Evolutionary conservation across 768 basidiomycete species (phyloP).

Genomic region (Lyophyllum atratum): DNA sequence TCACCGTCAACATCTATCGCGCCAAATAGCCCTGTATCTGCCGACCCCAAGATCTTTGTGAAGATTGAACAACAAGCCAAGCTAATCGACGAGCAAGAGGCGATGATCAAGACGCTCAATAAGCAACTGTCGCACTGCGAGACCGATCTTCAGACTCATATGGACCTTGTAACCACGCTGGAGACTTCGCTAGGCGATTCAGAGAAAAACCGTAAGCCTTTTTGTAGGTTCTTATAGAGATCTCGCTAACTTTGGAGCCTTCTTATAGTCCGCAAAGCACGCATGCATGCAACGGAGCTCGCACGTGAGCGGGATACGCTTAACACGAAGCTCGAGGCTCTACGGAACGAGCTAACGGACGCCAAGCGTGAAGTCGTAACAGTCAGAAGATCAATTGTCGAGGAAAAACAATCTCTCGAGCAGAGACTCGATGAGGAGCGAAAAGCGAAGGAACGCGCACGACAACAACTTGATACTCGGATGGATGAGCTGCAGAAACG

Average conservation of each 20-base stretch:
- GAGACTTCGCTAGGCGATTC: constrained; percentile 88
- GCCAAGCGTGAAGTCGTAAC: constrained; percentile 78
- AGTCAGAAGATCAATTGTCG: constrained; percentile 77
- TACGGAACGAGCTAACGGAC: constrained; percentile 75
- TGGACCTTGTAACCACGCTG: constrained; percentile 83
- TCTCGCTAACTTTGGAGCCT: constrained; percentile 5
- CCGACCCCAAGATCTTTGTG: constrained; percentile 57
- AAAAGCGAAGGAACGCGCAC: constrained; percentile 83
- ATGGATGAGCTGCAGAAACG: constrained; percentile 85
- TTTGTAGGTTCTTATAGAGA: neutral
- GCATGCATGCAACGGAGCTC: constrained; percentile 90
- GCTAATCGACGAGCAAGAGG: constrained; percentile 80
- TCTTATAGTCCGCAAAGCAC: constrained; percentile 80
- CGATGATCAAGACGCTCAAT: constrained; percentile 91
- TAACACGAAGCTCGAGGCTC: constrained; percentile 59
- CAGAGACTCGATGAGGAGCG: constrained; percentile 85
- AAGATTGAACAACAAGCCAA: constrained; percentile 76
- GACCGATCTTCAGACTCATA: constrained; percentile 86
- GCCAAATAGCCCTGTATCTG: constrained; percentile 36
- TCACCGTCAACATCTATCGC: constrained; percentile 64
- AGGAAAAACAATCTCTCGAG: constrained; percentile 88
- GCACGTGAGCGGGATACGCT: constrained; percentile 83
- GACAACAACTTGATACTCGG: constrained; percentile 83
- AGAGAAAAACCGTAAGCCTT: constrained; percentile 84
- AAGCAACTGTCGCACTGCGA: constrained; percentile 95